These are phyloP conservation scores for Hibiscus syriacus DNA, from an alignment of 345 rosid species.

Conservation along the genomic window DNA sequence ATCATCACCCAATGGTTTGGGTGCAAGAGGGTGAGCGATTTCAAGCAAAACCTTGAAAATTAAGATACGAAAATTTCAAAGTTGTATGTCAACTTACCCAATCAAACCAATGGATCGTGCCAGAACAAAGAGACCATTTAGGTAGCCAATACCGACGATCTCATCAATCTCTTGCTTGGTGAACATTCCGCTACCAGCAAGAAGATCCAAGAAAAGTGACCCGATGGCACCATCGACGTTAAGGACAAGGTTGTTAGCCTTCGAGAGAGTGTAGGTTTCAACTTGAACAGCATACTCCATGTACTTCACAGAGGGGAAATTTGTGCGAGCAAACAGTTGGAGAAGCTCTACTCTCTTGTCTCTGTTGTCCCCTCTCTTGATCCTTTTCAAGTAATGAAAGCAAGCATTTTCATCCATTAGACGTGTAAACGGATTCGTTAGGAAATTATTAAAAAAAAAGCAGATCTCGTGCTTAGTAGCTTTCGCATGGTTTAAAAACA, in stretches of 20 bases:
- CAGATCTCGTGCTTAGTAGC: slow-evolving; percentile 2
- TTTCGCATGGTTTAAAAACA: neutral
- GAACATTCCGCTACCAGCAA: slow-evolving; percentile 90
- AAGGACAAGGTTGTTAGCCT: slow-evolving; percentile 78
- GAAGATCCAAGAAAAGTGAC: slow-evolving; percentile 93
- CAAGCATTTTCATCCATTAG: slow-evolving; percentile 6
- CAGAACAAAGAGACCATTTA: slow-evolving; percentile 87
- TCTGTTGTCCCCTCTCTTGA: slow-evolving; percentile 95
- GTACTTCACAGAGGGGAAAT: slow-evolving; percentile 88
- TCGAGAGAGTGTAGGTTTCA: slow-evolving; percentile 77
- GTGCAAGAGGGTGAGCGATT: neutral
- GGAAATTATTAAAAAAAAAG: slow-evolving; percentile 5
- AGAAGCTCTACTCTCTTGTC: slow-evolving; percentile 93
- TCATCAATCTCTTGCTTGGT: slow-evolving; percentile 89
- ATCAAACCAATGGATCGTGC: slow-evolving; percentile 92
- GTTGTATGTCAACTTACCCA: slow-evolving; percentile 37
- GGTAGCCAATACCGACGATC: slow-evolving; percentile 74
- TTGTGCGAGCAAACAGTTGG: slow-evolving; percentile 72
- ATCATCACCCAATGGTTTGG: neutral
- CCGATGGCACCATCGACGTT: slow-evolving; percentile 92
- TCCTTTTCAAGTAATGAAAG: slow-evolving; percentile 35
- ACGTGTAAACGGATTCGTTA: neutral
- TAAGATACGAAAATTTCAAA: neutral
- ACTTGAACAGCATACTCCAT: slow-evolving; percentile 91
- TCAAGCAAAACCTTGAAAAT: neutral